Conservation (phyloP, 345 rosid species). For the Gossypium thurberi region DNA sequence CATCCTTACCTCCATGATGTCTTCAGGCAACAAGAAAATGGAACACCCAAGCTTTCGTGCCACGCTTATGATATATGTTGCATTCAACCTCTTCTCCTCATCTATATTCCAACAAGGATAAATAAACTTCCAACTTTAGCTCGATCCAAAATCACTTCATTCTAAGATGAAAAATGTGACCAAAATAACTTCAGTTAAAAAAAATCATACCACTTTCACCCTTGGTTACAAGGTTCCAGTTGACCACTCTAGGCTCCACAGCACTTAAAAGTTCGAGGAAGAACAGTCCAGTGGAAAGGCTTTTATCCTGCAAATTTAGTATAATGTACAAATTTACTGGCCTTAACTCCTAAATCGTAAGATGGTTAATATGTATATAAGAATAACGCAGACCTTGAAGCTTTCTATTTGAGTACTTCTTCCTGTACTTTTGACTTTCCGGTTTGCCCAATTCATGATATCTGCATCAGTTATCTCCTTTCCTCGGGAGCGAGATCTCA, state of each 20-base stretch:
- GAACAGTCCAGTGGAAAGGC: slow-evolving; percentile 67
- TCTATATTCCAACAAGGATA: slow-evolving; percentile 31
- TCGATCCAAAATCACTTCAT: neutral
- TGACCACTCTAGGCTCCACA: slow-evolving; percentile 92
- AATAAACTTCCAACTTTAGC: neutral
- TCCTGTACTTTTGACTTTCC: slow-evolving; percentile 54
- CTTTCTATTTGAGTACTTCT: slow-evolving; percentile 55
- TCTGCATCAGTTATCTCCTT: slow-evolving; percentile 73
- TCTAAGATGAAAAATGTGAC: neutral
- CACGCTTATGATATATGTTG: slow-evolving; percentile 89
- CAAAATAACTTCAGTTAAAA: no score
- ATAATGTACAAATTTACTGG: neutral
- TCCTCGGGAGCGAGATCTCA: slow-evolving; percentile 69
- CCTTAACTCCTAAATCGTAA: neutral
- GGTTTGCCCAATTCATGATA: slow-evolving; percentile 76
- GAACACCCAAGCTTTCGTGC: slow-evolving; percentile 97
- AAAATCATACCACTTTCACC: slow-evolving; percentile 68
- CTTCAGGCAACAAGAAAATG: slow-evolving; percentile 93
- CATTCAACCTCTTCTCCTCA: slow-evolving; percentile 88
- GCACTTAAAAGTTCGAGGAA: slow-evolving; percentile 85
- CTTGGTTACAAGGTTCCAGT: slow-evolving; percentile 94
- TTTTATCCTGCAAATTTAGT: slow-evolving; percentile 58
- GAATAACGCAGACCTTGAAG: slow-evolving; percentile 55
- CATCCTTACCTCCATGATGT: slow-evolving; percentile 73
- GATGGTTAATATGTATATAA: neutral